Percentiles rank a stretch among this genome's conserved stretches.
Conservation (phyloP, 2,329 filamentous ascomycete species). For the Pyricularia sp. region DNA sequence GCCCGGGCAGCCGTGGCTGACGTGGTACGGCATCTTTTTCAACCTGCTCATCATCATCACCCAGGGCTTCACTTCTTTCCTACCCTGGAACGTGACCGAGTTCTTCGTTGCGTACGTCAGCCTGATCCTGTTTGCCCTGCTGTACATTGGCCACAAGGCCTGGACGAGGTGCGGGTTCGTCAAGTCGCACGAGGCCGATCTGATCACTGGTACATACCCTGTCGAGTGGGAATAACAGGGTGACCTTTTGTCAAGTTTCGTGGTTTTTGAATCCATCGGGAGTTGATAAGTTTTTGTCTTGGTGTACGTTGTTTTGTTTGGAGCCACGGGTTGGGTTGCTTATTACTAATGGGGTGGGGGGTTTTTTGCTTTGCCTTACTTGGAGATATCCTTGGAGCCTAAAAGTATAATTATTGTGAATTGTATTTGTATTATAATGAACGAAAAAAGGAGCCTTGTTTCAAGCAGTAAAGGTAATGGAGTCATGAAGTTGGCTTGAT, state of each 20-base stretch:
- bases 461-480: not conserved
- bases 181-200: conserved; percentile 43
- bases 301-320: not conserved
- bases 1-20: conserved; percentile 48
- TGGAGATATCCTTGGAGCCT: not conserved
- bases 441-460: not conserved
- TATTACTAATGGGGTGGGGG: not conserved
- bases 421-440: not conserved
- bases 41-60: conserved; percentile 51
- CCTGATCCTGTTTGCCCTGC: conserved; percentile 46
- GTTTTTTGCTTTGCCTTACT: not conserved
- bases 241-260: not conserved
- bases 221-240: not conserved
- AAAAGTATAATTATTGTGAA: not conserved
- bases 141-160: conserved; percentile 49
- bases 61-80: conserved; percentile 56
- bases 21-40: conserved; percentile 54
- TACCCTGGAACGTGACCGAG: conserved; percentile 41
- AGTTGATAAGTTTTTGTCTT: not conserved
- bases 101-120: conserved; percentile 56
- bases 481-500: not conserved
- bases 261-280: not conserved
- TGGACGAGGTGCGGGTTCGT: conserved; percentile 31
- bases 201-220: conserved; percentile 20
- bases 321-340: not conserved